Evolutionary conservation across 2,329 filamentous ascomycete genomes (phyloP).

Genomic region (Calonectria honghensis): DNA sequence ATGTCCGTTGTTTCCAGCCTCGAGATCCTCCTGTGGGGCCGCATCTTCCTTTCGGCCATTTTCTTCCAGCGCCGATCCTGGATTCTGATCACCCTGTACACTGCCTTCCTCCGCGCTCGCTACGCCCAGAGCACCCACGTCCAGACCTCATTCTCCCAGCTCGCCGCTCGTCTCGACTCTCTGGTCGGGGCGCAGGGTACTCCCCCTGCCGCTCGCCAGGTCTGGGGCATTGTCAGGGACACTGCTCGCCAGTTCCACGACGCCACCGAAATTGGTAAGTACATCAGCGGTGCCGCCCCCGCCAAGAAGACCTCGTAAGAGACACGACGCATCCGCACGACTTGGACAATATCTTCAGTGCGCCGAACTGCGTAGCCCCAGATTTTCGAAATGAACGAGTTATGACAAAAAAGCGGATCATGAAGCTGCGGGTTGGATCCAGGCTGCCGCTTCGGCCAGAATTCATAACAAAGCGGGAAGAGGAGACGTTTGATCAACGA

Average conservation of each 20-base stretch:
- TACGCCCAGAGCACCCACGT: conserved; percentile 94
- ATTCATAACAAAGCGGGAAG: not conserved
- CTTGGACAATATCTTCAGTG: conserved; percentile 33
- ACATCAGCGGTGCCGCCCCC: conserved; percentile 75
- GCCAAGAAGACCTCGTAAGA: conserved; percentile 68
- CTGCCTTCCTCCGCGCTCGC: conserved; percentile 92
- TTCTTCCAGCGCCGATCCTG: conserved; percentile 94
- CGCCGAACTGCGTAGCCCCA: conserved; percentile 24
- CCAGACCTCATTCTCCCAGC: conserved; percentile 84
- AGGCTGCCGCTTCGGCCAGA: conserved; percentile 43
- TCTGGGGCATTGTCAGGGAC: conserved; percentile 88
- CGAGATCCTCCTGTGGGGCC: conserved; percentile 91
- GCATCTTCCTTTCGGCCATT: conserved; percentile 86
- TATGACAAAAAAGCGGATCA: conserved; percentile 45
- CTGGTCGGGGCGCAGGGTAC: conserved; percentile 90
- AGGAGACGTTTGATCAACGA: conserved; percentile 35
- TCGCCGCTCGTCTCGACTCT: conserved; percentile 86
- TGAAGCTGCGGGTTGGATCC: conserved; percentile 47
- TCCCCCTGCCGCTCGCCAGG: conserved; percentile 85
- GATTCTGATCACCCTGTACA: conserved; percentile 91
- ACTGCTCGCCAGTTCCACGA: conserved; percentile 84
- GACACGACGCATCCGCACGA: conserved; percentile 18
- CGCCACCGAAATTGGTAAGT: conserved; percentile 85
- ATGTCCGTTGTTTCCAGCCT: conserved; percentile 95
- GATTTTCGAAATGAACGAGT: conserved; percentile 41